phyloP scores from a whole-genome alignment of 192 early-diverging fungal genomes.

The Diversispora eburnea region DNA sequence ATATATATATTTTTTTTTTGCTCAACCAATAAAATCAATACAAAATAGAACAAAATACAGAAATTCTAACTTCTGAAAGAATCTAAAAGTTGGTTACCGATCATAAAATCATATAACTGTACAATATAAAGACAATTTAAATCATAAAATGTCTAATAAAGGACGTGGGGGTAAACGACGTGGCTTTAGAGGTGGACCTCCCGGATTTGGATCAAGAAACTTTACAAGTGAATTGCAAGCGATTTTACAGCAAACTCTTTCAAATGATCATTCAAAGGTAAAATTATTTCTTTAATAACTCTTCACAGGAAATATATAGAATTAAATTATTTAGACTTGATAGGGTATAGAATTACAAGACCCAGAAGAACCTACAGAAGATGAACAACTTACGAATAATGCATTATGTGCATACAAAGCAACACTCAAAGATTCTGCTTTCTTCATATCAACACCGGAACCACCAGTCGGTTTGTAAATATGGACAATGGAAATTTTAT shows the following conservation, averaged over 20 bases:
- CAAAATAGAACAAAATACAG: too few species aligned
- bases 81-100: too few species aligned
- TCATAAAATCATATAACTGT: too few species aligned
- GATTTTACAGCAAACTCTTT: not conserved
- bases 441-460: not conserved
- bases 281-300: not conserved
- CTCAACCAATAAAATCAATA: too few species aligned
- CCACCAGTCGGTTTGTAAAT: not conserved
- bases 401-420: slow-evolving; percentile 16
- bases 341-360: slow-evolving; percentile 8
- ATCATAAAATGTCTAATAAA: not conserved
- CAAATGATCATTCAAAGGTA: not conserved
- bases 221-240: slow-evolving; percentile 9
- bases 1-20: too few species aligned
- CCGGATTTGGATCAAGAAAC: not conserved
- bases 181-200: not conserved
- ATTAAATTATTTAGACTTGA: not conserved
- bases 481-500: not conserved
- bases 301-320: not conserved
- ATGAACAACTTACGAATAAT: not conserved
- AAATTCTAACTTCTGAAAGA: too few species aligned
- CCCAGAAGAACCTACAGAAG: not conserved
- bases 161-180: not conserved
- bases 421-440: slow-evolving; percentile 21
- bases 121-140: too few species aligned